Conservation (phyloP, 2,329 filamentous ascomycete species). For the Esteya vermicola region DNA sequence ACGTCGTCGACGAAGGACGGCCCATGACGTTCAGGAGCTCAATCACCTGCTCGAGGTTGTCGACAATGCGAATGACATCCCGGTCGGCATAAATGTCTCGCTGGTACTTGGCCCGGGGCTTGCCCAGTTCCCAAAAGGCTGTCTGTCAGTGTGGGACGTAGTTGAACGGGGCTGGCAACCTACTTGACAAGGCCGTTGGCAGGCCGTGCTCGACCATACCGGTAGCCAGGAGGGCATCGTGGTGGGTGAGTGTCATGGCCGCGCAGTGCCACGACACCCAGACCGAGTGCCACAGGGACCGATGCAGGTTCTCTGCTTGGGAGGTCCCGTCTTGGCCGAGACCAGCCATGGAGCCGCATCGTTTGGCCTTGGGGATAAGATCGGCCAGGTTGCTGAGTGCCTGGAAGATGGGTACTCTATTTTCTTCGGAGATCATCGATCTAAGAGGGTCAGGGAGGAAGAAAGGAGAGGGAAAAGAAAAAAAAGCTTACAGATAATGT, state of each 20-base stretch:
- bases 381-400: not conserved
- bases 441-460: not conserved
- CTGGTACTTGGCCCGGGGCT: not conserved
- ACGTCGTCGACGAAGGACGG: not conserved
- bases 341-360: not conserved
- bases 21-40: not conserved
- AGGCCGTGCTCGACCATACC: not conserved
- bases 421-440: not conserved
- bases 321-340: not conserved
- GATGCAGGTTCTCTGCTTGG: not conserved
- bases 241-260: not conserved
- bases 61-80: not conserved
- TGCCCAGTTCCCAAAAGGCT: constrained; percentile 1
- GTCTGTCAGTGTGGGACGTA: not conserved
- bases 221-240: not conserved
- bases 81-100: not conserved
- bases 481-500: not conserved
- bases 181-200: not conserved
- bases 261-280: constrained; percentile 1
- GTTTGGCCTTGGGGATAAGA: not conserved
- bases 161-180: not conserved
- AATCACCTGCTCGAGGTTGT: constrained; percentile 1
- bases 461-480: not conserved
- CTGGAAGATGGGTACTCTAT: not conserved
- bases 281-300: constrained; percentile 1